Base-by-base conservation (phyloP, 139 green algal species). In the Chlamydomonas incerta region DNA sequence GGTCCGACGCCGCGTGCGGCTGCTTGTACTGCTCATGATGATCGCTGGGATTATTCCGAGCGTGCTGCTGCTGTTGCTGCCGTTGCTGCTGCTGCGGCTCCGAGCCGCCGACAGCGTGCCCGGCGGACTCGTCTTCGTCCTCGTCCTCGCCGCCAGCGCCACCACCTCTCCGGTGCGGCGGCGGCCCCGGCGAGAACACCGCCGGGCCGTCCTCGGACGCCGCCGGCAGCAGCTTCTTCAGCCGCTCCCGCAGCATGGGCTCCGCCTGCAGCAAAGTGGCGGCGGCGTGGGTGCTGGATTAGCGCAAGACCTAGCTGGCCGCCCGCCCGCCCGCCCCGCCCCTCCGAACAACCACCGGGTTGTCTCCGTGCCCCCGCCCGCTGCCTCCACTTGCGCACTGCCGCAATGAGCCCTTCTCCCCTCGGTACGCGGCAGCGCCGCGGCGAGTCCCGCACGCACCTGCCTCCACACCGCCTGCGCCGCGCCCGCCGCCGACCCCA, bases 401-500 rank as follows among this genome's bases (percentile, higher is more conserved):
- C 23, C 62, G 18, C 62, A 68, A 13, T 68, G 20, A n/a, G 62
- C 23, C 20, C 23, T 9, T 9, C 18, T 13, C 18, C 62, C 20
- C 62, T 13, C 62, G 9, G 9, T 13, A 28, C 62, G 62, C 66
- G 10, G 18, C 66, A 20, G 29, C 68, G 3, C 10, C 47, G 14
- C 47, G 13, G 4, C n/a, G 2, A 55, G n/a, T n/a, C n/a, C n/a
- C n/a, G n/a, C 33, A 13, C 81, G 21, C 58, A 73, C 71, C 67
- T 73, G 20, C 23, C 24, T 55, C 81, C 81, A 80, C 26, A 62
- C 70, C 74, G 41, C 69, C 26, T 29, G 65, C 33, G 34, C 81
- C 26, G 37, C 46, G 17, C 79, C 65, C 17, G 47, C 57, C 67
- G 81, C 87, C 29, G 86, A 62, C 37, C 87, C 81, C 52, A 91